phyloP scores from a whole-genome alignment of 345 rosid species.

The Zanthoxylum bungeanum region DNA sequence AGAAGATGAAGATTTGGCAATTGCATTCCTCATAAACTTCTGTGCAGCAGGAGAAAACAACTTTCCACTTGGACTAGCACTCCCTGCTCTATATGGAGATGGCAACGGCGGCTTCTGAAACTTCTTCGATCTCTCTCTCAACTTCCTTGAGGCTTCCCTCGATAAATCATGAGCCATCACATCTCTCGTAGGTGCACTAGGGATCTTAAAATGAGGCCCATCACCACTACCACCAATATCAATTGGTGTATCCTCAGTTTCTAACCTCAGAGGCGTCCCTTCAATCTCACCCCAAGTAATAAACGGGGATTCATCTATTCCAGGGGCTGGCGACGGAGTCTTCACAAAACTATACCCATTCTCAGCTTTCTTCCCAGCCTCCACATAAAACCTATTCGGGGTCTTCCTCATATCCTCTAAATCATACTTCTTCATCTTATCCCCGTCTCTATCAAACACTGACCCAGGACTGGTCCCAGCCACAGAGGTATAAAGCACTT shows the following conservation, averaged over 20 bases:
- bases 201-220: constrained; percentile 82
- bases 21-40: constrained; percentile 85
- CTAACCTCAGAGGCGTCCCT: constrained; percentile 92
- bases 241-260: constrained; percentile 79
- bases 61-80: constrained; percentile 83
- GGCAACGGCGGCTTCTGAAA: constrained; percentile 88
- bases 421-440: constrained; percentile 78
- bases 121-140: constrained; percentile 80
- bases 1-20: constrained; percentile 73
- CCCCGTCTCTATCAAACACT: constrained; percentile 58
- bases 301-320: constrained; percentile 86
- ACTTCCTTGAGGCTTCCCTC: constrained; percentile 81
- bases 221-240: constrained; percentile 89
- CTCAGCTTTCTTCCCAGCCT: constrained; percentile 68
- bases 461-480: constrained; percentile 75
- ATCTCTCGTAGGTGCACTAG: constrained; percentile 70
- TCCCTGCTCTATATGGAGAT: constrained; percentile 88
- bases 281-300: constrained; percentile 99
- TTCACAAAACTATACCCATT: constrained; percentile 85
- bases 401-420: constrained; percentile 88
- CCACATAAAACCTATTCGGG: constrained; percentile 71
- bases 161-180: constrained; percentile 85
- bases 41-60: constrained; percentile 93
- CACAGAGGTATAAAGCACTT: constrained; percentile 80
- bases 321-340: constrained; percentile 97